Evolutionary conservation across 805 yeast species (phyloP), one percentile per base, ranked within the genome.

Genomic region (Ogataea pini): DNA sequence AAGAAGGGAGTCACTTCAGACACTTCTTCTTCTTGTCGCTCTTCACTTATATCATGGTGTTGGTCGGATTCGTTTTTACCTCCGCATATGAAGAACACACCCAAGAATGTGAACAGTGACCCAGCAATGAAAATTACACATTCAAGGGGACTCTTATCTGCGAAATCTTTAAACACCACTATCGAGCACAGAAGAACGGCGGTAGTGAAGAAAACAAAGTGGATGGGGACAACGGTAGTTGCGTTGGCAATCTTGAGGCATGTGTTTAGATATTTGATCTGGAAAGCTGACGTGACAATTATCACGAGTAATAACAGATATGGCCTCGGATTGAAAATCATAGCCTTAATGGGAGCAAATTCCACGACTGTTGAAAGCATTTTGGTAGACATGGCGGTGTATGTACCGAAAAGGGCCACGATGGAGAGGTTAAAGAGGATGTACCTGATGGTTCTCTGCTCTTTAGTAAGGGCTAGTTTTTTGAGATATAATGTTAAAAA

Each of bases 201-300:
- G 8, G 71, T 50, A 1, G 78, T 75, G 64, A 77, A 77, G 28
- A 73, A 67, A 4, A 70, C 76, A 61, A 76, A 77, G 54, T 76
- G 80, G 32, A 75, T 67, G 0, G 82, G 81, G 7, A 77, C 72
- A 2, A 77, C 80, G 6, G 71, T 68, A 32, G 78, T 73, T 2
- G 77, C 72, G 14, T 70, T 70, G 44, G 72, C 75, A 12, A 61
- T 55, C 32, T 64, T 64, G 33, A 77, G 59, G 3, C 76, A 70
- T 14, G 67, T 63, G 50, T 70, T 69, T 12, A 77, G 58, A 27
- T 68, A 64, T 28, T 64, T 58, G 25, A 75, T 65, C 51, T 77
- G 79, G 32, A 71, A 54, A 1, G 69, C 58, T 0, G 78, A 76
- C 1, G 78, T 70, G n/a, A 64, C 47, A 1, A 67, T 55, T 6